These are phyloP conservation scores for Antarctomyces pellizariae DNA, from an alignment of 495 filamentous ascomycete genomes.

Conservation along the genomic window DNA sequence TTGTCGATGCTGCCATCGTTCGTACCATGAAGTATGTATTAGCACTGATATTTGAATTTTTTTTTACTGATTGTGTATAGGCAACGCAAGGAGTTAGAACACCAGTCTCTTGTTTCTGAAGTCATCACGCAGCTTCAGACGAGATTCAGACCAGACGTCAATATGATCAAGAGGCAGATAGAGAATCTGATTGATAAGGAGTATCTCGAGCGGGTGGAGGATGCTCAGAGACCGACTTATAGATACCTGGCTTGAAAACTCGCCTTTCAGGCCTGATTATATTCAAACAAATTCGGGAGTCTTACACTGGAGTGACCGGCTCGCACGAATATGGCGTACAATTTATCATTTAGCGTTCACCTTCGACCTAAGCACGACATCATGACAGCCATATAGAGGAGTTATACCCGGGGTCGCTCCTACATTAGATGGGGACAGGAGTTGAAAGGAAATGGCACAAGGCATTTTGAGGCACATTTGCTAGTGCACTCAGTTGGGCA, in stretches of 20 bases:
- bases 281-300: too few relatives aligned
- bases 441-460: too few relatives aligned
- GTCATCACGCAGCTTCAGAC: constrained; percentile 54
- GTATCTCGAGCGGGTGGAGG: constrained; percentile 74
- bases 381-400: too few relatives aligned
- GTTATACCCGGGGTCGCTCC: too few relatives aligned
- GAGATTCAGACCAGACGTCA: constrained; percentile 75
- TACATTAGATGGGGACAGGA: too few relatives aligned
- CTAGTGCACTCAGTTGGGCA: too few relatives aligned
- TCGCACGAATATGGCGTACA: too few relatives aligned
- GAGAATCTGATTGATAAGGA: constrained; percentile 82
- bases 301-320: too few relatives aligned
- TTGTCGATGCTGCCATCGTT: constrained; percentile 78
- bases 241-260: constrained; percentile 38
- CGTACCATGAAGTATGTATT: constrained; percentile 78
- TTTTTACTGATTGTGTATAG: constrained; percentile 19
- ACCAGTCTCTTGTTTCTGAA: constrained; percentile 65
- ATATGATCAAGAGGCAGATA: constrained; percentile 83
- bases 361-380: too few relatives aligned
- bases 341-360: too few relatives aligned
- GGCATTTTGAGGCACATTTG: too few relatives aligned
- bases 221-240: constrained; percentile 42
- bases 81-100: constrained; percentile 66
- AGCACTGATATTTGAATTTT: constrained; percentile 1
- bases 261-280: too few relatives aligned